phyloP scores from a whole-genome alignment of 2,329 filamentous ascomycete genomes.

The Lachnellula cervina region DNA sequence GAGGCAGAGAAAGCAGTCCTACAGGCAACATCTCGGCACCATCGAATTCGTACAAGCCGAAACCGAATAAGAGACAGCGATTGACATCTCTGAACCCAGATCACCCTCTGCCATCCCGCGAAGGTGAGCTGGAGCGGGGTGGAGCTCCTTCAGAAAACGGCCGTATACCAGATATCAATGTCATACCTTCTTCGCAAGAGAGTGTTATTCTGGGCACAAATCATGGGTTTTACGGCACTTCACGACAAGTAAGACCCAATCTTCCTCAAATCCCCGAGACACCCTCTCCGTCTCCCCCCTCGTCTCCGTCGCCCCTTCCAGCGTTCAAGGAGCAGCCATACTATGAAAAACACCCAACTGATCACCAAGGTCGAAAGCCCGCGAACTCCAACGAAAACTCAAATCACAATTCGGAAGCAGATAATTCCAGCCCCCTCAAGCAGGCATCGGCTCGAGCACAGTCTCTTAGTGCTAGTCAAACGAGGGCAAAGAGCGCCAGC shows the following conservation, averaged over 20 bases:
- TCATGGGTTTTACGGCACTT: slow-evolving; percentile 3
- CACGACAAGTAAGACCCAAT: slow-evolving; percentile 21
- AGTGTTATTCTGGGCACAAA: slow-evolving; percentile 11
- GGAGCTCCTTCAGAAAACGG: slow-evolving; percentile 4
- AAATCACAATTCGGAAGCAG: slow-evolving; percentile 1
- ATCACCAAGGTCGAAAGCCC: slow-evolving; percentile 17
- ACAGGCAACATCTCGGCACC: slow-evolving; percentile 7
- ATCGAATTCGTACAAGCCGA: slow-evolving; percentile 11
- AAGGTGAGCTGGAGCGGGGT: slow-evolving; percentile 15
- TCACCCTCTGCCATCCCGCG: slow-evolving; percentile 28
- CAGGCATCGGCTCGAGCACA: slow-evolving; percentile 9
- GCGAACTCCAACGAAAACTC: slow-evolving; percentile 2
- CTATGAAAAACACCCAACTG: slow-evolving; percentile 14
- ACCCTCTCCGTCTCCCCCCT: slow-evolving; percentile 7
- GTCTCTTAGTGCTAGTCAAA: slow-evolving; percentile 3
- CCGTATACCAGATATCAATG: slow-evolving; percentile 2
- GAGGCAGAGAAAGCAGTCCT: slow-evolving; percentile 18
- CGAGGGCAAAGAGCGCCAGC: slow-evolving; percentile 21
- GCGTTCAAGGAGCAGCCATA: background rate
- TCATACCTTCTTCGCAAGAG: slow-evolving; percentile 27
- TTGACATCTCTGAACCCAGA: slow-evolving; percentile 24
- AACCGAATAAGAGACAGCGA: slow-evolving; percentile 26
- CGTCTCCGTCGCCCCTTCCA: slow-evolving; percentile 9
- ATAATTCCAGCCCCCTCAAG: slow-evolving; percentile 11
- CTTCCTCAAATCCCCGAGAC: slow-evolving; percentile 20